Base-by-base conservation (phyloP, 768 basidiomycete species). In the Phanerochaete carnosa region DNA sequence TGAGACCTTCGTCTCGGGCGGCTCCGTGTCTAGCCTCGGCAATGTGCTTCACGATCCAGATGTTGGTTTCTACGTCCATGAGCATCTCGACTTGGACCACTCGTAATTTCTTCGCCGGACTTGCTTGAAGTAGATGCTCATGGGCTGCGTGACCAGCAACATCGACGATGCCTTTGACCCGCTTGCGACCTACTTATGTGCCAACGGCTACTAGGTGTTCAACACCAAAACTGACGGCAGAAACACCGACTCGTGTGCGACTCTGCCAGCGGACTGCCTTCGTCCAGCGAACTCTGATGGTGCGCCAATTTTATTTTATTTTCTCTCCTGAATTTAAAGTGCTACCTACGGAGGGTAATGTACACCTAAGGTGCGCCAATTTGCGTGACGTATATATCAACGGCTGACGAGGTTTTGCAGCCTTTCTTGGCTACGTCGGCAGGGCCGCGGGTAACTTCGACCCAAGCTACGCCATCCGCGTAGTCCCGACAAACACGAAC, bases 191-290 rank as follows among this genome's bases (percentile, higher is more conserved):
- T 86, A 80, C 79, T 75, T 86, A 2, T 76, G 81, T 39, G 66
- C 69, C 46, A 79, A 84, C 49, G 74, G 74, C 1, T 75, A 84
- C 22, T 79, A 83, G 64, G 85, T 83, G 1, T 72, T 87, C 65
- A 80, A 84, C 66, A 81, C 83, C 11, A 85, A 87, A 66, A 85
- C 83, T 1, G 85, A 85, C 43, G 85, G 83, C 22, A 84, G 84
- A 15, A 77, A 84, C 64, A 73, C 75, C 19, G 74, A 74, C 11
- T 77, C 76, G 11, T 86, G 84, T 64, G 70, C 76, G 4, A 59
- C 70, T 81, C 60, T 80, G 76, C 45, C 73, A 80, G 59, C 78
- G 81, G 64, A 72, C 81, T 30, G 75, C 69, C 0, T 83, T 71
- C 71, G 79, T 79, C 61, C 77, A 79, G 45, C 68, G 47, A 79